Evolutionary conservation across 1,139 yeast genomes (phyloP), one percentile per base, ranked within the genome.

Genomic region (Kodamaea derodonti): DNA sequence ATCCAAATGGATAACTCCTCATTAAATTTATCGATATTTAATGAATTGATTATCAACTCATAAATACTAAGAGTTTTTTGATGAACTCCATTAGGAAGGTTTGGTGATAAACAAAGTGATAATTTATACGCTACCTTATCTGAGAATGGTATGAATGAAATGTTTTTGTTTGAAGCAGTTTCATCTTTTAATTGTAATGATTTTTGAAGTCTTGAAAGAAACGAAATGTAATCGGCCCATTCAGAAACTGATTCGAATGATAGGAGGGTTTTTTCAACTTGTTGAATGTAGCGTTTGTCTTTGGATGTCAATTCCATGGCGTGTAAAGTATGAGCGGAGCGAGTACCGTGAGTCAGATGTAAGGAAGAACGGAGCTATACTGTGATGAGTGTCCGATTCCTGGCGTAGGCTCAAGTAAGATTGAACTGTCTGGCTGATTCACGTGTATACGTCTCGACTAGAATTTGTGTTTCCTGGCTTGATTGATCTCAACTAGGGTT

Each of bases 191-290:
- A 49, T 41, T 56, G 69, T 26, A 88, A 60, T 0, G 92, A 80
- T 54, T 87, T 85, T 42, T 80, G 79, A 10, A 92, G 70, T 45
- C 84, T 77, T 1, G 92, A 80, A 30, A 94, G 65, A 54, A 87
- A 88, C 14, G 97, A 83, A 39, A 92, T 92, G 57, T 90, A 88
- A 54, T 92, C 98, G n/a, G 98, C 97, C 98, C 98, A 92, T 64
- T 90, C 97, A 28, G 80, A 84, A 2, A 88, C 81, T n/a, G 80
- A 59, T 37, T 86, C 96, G 62, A 92, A 92, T n/a, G 80, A 67
- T 6, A 75, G 68, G 18, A 92, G 63, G 0, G 94, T 88, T 43
- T 82, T 78, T 39, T 85, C 95, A 5, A 88, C 75, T 42, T 69
- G 77, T 20, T 78, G 71, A 17, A 69, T 62, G 51, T 81, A 84